A percentile compares a stretch with the other conserved stretches of the same genome.
Conservation (phyloP, 2,329 filamentous ascomycete species). For the Arthrocladium fulminans region DNA sequence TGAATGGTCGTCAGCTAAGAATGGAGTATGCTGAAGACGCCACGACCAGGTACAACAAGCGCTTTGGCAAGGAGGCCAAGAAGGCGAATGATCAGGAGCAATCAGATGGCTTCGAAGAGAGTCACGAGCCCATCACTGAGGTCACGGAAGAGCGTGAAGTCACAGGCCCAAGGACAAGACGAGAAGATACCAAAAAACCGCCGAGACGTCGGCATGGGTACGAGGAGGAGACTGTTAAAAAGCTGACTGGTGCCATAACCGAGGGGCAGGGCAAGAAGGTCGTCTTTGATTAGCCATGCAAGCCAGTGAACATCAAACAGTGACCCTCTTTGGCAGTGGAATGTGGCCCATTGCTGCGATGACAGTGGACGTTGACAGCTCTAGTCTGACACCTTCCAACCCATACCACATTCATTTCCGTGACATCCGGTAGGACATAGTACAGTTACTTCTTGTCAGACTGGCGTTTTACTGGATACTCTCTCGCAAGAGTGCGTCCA, state of each 20-base stretch:
- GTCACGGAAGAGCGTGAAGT: constrained; percentile 22
- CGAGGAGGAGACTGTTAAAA: constrained; percentile 45
- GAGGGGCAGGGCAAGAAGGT: constrained; percentile 70
- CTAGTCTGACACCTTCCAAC: too few species aligned
- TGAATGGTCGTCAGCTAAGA: constrained; percentile 71
- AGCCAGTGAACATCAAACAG: too few species aligned
- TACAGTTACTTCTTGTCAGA: too few species aligned
- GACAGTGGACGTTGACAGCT: too few species aligned
- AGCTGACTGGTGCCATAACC: constrained; percentile 71
- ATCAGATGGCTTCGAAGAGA: constrained; percentile 11
- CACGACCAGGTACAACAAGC: constrained; percentile 82
- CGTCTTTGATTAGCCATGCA: constrained; percentile 57
- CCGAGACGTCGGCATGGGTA: constrained; percentile 29
- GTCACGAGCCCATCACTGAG: constrained; percentile 13
- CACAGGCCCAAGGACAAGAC: constrained; percentile 22
- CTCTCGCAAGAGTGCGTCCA: too few species aligned
- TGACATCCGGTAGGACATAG: too few species aligned
- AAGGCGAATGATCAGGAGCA: constrained; percentile 21
- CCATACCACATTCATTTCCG: too few species aligned
- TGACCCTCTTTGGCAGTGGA: too few species aligned
- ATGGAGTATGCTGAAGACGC: constrained; percentile 93
- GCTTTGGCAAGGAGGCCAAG: constrained; percentile 66
- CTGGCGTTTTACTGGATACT: too few species aligned
- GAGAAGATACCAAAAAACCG: constrained; percentile 16
- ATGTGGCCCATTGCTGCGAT: too few species aligned